A percentile compares a stretch with the other conserved stretches of the same genome.
These are phyloP conservation scores for Pezicula rhizophila DNA, from an alignment of 2,329 filamentous ascomycete species.

Conservation along the genomic window DNA sequence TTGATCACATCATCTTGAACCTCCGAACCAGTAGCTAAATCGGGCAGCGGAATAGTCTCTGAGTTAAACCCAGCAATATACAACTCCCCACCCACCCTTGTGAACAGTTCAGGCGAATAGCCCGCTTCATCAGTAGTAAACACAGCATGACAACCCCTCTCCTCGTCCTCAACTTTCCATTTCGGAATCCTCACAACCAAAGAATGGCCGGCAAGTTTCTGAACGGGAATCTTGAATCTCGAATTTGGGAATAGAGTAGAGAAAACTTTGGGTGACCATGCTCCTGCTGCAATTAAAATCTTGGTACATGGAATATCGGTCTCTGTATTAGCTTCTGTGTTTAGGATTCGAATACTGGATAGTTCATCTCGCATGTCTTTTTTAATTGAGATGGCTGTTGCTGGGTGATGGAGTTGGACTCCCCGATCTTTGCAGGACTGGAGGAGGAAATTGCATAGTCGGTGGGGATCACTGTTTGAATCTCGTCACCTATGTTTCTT, in stretches of 20 bases:
- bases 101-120: slow-evolving; percentile 68
- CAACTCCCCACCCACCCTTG: slow-evolving; percentile 58
- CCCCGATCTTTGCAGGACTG: slow-evolving; percentile 49
- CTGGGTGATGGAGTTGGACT: slow-evolving; percentile 61
- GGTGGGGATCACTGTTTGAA: slow-evolving; percentile 52
- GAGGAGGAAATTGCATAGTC: slow-evolving; percentile 61
- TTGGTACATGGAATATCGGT: slow-evolving; percentile 55
- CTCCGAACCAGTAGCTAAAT: slow-evolving; percentile 41
- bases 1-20: slow-evolving; percentile 42
- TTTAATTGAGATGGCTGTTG: slow-evolving; percentile 45
- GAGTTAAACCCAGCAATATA: slow-evolving; percentile 71
- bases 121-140: slow-evolving; percentile 55
- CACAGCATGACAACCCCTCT: slow-evolving; percentile 56
- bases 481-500: neutral
- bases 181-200: slow-evolving; percentile 58
- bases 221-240: slow-evolving; percentile 46
- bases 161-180: slow-evolving; percentile 40
- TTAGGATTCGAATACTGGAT: slow-evolving; percentile 44
- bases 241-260: slow-evolving; percentile 55
- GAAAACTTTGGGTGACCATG: slow-evolving; percentile 67
- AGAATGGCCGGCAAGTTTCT: slow-evolving; percentile 64
- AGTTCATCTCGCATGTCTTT: slow-evolving; percentile 45
- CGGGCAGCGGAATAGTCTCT: slow-evolving; percentile 52
- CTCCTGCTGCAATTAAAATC: slow-evolving; percentile 62
- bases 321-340: slow-evolving; percentile 37